Percentiles rank a stretch among this genome's conserved stretches.
Conservation (phyloP, 495 filamentous ascomycete species). For the Patellaria atrata region DNA sequence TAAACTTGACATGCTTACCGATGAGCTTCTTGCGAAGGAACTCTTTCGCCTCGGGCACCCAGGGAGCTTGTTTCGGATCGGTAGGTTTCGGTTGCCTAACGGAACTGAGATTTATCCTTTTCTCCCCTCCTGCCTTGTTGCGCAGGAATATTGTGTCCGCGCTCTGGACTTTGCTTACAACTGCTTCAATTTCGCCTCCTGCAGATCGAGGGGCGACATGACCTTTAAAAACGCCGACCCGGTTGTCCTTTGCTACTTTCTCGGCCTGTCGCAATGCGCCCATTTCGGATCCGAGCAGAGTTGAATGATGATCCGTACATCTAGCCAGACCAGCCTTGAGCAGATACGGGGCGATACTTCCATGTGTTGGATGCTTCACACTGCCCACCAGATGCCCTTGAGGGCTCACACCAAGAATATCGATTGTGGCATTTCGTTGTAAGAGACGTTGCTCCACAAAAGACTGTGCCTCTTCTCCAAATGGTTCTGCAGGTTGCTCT, state of each 20-base stretch:
- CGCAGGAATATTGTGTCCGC: conserved; percentile 81
- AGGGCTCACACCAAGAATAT: conserved; percentile 70
- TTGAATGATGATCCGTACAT: conserved; percentile 88
- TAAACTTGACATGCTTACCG: conserved; percentile 82
- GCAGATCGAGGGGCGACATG: conserved; percentile 48
- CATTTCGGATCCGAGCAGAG: conserved; percentile 78
- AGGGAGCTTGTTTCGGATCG: conserved; percentile 70
- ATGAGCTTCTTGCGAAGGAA: conserved; percentile 87
- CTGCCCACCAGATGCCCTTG: conserved; percentile 70
- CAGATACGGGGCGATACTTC: conserved; percentile 79
- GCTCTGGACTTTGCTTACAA: conserved; percentile 69
- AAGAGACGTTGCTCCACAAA: conserved; percentile 76
- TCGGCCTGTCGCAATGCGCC: conserved; percentile 71
- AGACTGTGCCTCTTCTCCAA: conserved; percentile 67
- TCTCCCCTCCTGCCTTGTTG: conserved; percentile 69
- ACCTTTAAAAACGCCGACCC: conserved; percentile 62
- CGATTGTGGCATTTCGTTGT: conserved; percentile 70
- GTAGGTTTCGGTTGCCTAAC: conserved; percentile 78
- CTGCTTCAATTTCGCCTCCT: conserved; percentile 53
- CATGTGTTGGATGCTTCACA: conserved; percentile 64
- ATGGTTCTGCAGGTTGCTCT: conserved; percentile 71
- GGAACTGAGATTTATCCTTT: conserved; percentile 82
- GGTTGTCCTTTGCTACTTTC: conserved; percentile 60
- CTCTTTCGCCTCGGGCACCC: conserved; percentile 86
- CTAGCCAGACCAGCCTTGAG: conserved; percentile 77